phyloP scores from a whole-genome alignment of 495 filamentous ascomycete species.

The Neurospora sp. region DNA sequence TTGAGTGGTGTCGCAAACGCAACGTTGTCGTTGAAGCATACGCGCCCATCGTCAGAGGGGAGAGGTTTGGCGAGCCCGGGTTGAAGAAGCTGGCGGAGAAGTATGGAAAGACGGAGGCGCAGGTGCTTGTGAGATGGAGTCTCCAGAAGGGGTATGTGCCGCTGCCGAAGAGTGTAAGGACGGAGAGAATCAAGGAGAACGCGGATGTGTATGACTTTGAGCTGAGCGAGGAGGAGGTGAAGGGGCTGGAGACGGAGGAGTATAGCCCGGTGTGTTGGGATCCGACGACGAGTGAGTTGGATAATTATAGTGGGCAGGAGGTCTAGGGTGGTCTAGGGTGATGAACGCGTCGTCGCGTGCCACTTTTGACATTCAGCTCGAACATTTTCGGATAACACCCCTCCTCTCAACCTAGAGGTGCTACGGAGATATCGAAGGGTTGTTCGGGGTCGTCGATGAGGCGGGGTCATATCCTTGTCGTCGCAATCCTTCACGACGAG shows the following conservation, averaged over 20 bases:
- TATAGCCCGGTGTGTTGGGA: conserved; percentile 69
- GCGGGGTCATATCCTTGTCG: too few relatives aligned
- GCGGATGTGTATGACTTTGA: conserved; percentile 74
- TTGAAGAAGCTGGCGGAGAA: conserved; percentile 54
- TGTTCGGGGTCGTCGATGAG: too few relatives aligned
- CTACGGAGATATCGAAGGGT: too few relatives aligned
- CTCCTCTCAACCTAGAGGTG: too few relatives aligned
- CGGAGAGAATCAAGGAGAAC: conserved; percentile 63
- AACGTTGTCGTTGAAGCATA: conserved; percentile 73
- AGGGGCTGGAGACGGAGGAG: conserved; percentile 40
- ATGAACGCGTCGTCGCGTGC: too few relatives aligned
- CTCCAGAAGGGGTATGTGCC: conserved; percentile 71
- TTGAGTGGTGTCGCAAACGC: conserved; percentile 59
- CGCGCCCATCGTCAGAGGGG: conserved; percentile 61
- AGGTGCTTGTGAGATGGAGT: conserved; percentile 80
- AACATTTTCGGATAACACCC: too few relatives aligned
- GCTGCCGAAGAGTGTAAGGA: conserved; percentile 66
- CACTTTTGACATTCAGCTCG: too few relatives aligned
- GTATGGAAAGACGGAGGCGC: conserved; percentile 62
- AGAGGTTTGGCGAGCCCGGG: conserved; percentile 54
- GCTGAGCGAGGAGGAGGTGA: conserved; percentile 51
- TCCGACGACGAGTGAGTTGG: conserved; percentile 28
- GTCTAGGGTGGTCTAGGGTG: too few relatives aligned
- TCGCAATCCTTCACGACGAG: too few relatives aligned
- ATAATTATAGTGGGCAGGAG: conserved; percentile 2